Evolutionary conservation across 1,284 basidiomycete species (phyloP), one percentile per base, ranked within the genome.

Genomic region (Pterulicium gracile): DNA sequence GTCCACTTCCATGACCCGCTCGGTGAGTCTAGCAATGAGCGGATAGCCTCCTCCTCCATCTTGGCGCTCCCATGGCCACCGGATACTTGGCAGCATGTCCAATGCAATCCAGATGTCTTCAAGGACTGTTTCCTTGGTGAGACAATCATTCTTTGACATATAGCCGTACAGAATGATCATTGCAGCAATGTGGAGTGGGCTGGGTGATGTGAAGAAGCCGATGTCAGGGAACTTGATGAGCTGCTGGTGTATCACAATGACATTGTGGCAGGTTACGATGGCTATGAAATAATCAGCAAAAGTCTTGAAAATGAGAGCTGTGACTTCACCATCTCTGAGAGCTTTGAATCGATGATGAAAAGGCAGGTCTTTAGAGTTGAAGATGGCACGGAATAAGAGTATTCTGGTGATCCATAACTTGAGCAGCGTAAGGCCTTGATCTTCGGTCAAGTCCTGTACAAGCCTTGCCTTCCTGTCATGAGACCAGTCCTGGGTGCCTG

Each of bases 151-250:
- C 46, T 77, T 75, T 4, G 81, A 85, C 73, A 87, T 86, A 56
- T 83, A 81, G 0, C 87, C 87, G 57, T 81, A 89, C 7, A 89
- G 68, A 48, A 89, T 88, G 49, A 89, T 82, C 85, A 89, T 88
- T 3, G 87, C 86, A 0, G 86, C 82, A 48, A 88, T 87, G 59
- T 89, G 86, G 24, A 89, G 68, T 21, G 87, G 87, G 50, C 85
- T 86, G 1, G 87, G 86, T 2, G 86, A 87, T 15, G 85, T 84
- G 58, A 89, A 89, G 66, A 89, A 89, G 1, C 79, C 83, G 54
- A 83, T 82, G 52, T 88, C 81, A 4, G 86, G 85, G 68, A 80
- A 88, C 22, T 73, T 73, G 52, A 88, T 87, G 45, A 89, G 73
- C 52, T 83, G 77, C 49, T 81, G 79, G 62, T 89, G 87, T 17